Conservation (phyloP, 495 filamentous ascomycete genomes). For the Copromyces sp. region DNA sequence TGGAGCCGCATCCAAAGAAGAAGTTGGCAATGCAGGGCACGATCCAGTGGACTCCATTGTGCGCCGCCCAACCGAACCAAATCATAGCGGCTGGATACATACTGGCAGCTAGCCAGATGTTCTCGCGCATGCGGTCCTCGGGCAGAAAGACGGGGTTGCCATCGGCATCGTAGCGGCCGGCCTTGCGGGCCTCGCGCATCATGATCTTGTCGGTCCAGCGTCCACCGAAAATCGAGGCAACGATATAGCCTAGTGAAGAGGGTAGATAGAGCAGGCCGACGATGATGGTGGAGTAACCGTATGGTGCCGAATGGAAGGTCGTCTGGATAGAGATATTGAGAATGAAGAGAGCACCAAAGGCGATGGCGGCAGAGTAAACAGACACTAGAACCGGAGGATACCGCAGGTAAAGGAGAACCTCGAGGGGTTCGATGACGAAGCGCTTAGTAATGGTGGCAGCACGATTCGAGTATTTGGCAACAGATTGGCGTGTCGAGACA, state of each 20-base stretch:
- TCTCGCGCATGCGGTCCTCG: constrained; percentile 85
- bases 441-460: constrained; percentile 48
- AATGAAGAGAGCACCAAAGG: constrained; percentile 74
- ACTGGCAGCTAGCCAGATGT: constrained; percentile 71
- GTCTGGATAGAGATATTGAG: constrained; percentile 78
- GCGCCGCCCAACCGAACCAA: constrained; percentile 48
- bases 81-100: constrained; percentile 62
- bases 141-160: constrained; percentile 63
- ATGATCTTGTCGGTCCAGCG: constrained; percentile 87
- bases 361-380: constrained; percentile 73
- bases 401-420: constrained; percentile 65
- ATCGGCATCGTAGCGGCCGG: constrained; percentile 57
- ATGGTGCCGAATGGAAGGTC: constrained; percentile 64
- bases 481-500: constrained; percentile 53
- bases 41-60: constrained; percentile 33
- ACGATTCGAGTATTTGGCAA: constrained; percentile 43
- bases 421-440: constrained; percentile 69
- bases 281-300: constrained; percentile 62
- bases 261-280: constrained; percentile 79
- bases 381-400: constrained; percentile 72
- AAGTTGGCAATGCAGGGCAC: constrained; percentile 64
- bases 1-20: constrained; percentile 77
- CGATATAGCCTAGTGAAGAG: constrained; percentile 66
- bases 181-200: constrained; percentile 65
- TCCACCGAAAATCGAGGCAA: constrained; percentile 65